Conservation (phyloP, 176 grass and related monocot genomes). For the Eremochloa ophiuroides region DNA sequence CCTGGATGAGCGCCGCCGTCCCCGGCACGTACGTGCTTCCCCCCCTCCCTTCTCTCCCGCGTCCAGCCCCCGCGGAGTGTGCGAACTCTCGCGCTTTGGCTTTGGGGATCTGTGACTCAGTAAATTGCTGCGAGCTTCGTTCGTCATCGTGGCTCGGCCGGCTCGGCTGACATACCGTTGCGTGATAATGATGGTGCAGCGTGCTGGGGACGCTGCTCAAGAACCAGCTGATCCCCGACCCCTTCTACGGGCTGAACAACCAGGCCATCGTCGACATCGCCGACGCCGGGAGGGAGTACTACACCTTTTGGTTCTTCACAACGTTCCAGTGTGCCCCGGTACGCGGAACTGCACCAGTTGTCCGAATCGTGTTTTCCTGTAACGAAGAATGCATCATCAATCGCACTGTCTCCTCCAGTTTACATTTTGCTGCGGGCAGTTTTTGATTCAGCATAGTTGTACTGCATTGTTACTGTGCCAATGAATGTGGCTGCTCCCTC, state of each 20-base stretch:
- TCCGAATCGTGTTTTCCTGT: background rate
- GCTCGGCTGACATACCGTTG: background rate
- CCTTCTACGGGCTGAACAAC: constrained; percentile 97
- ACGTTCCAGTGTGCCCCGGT: constrained; percentile 71
- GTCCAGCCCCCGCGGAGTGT: too few relatives aligned
- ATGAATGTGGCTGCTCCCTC: background rate
- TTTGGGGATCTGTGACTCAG: background rate
- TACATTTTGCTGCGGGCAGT: background rate
- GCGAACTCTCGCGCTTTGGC: background rate
- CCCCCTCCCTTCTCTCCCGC: background rate
- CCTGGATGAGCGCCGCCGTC: constrained; percentile 79
- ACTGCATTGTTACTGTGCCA: background rate
- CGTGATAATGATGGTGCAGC: constrained; percentile 26
- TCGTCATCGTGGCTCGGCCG: background rate
- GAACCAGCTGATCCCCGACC: constrained; percentile 83
- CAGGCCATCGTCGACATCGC: constrained; percentile 92
- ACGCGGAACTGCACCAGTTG: background rate
- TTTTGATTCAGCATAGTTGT: background rate
- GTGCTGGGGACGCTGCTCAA: constrained; percentile 86
- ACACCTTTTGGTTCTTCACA: constrained; percentile 98
- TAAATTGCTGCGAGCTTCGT: background rate
- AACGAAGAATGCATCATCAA: background rate
- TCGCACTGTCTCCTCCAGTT: background rate
- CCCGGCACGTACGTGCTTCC: constrained; percentile 72
- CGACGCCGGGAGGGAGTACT: constrained; percentile 83